Evolutionary conservation across 2,329 filamentous ascomycete species (phyloP).

Genomic region (Stachybotrys elegans): DNA sequence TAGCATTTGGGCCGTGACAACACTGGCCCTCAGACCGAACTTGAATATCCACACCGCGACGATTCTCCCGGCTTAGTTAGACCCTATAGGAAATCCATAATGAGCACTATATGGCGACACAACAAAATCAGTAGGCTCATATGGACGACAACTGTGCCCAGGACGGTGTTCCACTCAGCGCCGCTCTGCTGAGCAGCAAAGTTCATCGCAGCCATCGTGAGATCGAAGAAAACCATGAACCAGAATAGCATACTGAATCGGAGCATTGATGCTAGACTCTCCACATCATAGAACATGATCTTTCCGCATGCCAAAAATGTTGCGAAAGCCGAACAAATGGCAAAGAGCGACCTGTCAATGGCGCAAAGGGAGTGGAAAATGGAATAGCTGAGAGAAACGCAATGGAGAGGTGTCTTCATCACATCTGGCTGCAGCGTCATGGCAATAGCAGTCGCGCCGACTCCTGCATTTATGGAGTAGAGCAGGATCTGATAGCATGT

Average conservation of each 20-base stretch:
- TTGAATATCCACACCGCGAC: constrained; percentile 1
- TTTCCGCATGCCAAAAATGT: neutral
- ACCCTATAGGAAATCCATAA: neutral
- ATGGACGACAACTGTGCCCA: neutral
- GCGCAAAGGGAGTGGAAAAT: constrained; percentile 1
- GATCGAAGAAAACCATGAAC: neutral
- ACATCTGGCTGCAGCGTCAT: neutral
- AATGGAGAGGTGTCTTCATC: neutral
- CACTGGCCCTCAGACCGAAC: neutral
- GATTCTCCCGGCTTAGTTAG: constrained; percentile 1
- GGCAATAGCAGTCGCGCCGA: neutral
- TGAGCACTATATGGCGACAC: neutral
- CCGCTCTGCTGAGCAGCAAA: neutral
- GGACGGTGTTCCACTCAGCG: neutral
- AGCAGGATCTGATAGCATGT: neutral
- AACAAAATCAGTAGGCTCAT: neutral
- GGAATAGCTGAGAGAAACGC: neutral
- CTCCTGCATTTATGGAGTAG: neutral
- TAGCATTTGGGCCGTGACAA: neutral
- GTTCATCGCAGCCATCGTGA: neutral
- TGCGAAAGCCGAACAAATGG: neutral
- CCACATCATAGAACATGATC: constrained; percentile 1
- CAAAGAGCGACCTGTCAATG: neutral
- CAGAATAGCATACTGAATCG: constrained; percentile 1
- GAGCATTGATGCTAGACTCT: neutral